Conservation (phyloP, 1,139 yeast genomes). For the Spathaspora sp. region DNA sequence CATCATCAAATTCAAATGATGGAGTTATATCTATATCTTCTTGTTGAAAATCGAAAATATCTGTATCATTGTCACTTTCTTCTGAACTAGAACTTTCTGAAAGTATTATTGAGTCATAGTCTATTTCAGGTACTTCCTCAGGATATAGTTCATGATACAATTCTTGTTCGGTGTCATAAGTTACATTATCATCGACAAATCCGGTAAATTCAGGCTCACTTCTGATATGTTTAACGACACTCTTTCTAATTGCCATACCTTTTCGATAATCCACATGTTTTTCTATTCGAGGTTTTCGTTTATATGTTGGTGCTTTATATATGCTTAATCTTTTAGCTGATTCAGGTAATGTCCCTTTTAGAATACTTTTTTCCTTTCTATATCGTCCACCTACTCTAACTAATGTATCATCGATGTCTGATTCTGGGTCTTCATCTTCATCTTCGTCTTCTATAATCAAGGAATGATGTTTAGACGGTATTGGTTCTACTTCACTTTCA, state of each 20-base stretch:
- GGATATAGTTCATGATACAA: slow-evolving; percentile 11
- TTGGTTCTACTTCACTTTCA: slow-evolving; percentile 2
- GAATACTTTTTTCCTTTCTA: slow-evolving; percentile 27
- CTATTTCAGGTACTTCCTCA: background rate
- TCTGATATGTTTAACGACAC: background rate
- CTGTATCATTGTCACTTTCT: slow-evolving; percentile 2
- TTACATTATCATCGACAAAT: slow-evolving; percentile 13
- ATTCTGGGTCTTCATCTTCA: slow-evolving; percentile 8
- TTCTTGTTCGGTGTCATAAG: slow-evolving; percentile 11
- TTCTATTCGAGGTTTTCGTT: slow-evolving; percentile 3
- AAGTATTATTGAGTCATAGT: background rate
- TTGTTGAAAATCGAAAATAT: background rate
- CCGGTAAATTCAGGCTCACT: slow-evolving; percentile 7
- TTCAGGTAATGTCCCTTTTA: slow-evolving; percentile 41
- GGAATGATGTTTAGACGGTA: slow-evolving; percentile 9
- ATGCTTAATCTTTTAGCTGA: slow-evolving; percentile 34
- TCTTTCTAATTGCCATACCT: slow-evolving; percentile 38
- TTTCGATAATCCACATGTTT: slow-evolving; percentile 23
- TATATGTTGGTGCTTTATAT: slow-evolving; percentile 17
- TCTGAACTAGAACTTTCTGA: slow-evolving; percentile 6
- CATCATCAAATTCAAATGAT: slow-evolving; percentile 8
- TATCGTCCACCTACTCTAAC: slow-evolving; percentile 36
- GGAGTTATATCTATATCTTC: background rate
- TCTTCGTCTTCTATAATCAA: slow-evolving; percentile 12
- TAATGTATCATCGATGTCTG: slow-evolving; percentile 16